Base-by-base conservation (phyloP, 768 basidiomycete genomes). In the Tulasnella calospora region DNA sequence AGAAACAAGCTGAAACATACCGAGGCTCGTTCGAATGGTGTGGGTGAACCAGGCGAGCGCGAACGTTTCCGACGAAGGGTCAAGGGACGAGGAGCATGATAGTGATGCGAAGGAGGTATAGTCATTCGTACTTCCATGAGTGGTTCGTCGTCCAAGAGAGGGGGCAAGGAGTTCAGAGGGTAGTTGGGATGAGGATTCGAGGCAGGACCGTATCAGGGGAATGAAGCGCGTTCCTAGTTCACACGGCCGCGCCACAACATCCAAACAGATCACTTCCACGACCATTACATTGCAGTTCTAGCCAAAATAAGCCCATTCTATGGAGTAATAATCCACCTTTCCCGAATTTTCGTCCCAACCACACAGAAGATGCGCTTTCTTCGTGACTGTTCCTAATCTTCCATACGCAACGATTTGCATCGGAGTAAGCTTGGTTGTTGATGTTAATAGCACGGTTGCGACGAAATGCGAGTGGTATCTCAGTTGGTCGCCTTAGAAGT, bases 351-450 rank as follows among this genome's bases (percentile, higher is more conserved):
- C 91, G 81, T 97, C 91, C 92, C 93, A 98, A 41, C 91, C 90
- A 81, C 95, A 98, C 3, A 99, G 85, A 40, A 99, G 85, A 83
- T 98, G 96, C 0, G 95, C 90, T 85, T 99, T 99, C 84, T 98
- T 99, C 12, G 98, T 98, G 15, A 94, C 98, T 4, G 98, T 99
- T 0, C 97, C 98, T 44, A 99, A 85, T 44, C 98, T 88, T 23
- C 98, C 98, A 83, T 96, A 96, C 0, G 97, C 96, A 33, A 99
- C 93, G 70, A 99, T 89, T 84, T 99, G 95, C 90, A 97, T 94
- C 6, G 98, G 96, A 71, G 88, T 87, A 73, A 99, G 87, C 1
- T 87, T 80, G 17, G 89, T 82, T 71, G 83, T 80, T 2, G 89
- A 89, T 9, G 92, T 90, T 17, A 92, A 88, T 40, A 94, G 84